These are phyloP conservation scores for Fusarium robinianum DNA, from an alignment of 2,329 filamentous ascomycete species.

Conservation along the genomic window DNA sequence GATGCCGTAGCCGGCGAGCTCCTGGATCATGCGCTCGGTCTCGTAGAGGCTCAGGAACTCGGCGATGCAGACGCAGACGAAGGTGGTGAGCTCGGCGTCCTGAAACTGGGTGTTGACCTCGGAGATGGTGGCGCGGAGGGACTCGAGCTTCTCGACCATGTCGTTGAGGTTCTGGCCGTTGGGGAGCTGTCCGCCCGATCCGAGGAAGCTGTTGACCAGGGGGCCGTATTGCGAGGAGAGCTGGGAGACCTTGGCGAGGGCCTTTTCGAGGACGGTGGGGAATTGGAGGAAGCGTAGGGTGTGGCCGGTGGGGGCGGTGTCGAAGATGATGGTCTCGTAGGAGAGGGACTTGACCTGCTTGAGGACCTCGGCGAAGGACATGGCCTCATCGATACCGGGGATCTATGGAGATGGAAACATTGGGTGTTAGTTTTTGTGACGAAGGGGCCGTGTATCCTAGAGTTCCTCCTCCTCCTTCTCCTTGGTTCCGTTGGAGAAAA, in stretches of 20 bases:
- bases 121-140: slow-evolving; percentile 85
- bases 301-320: slow-evolving; percentile 96
- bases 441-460: no score
- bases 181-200: slow-evolving; percentile 73
- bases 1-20: slow-evolving; percentile 89
- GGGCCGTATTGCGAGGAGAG: slow-evolving; percentile 93
- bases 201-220: slow-evolving; percentile 91
- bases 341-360: slow-evolving; percentile 99
- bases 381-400: slow-evolving; percentile 97
- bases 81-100: slow-evolving; percentile 91
- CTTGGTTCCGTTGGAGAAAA: neutral
- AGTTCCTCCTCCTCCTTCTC: no score
- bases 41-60: slow-evolving; percentile 97
- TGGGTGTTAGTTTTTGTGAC: slow-evolving; percentile 5
- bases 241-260: slow-evolving; percentile 94
- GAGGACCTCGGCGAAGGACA: slow-evolving; percentile 98
- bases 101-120: slow-evolving; percentile 99
- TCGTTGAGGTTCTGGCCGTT: slow-evolving; percentile 93
- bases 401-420: slow-evolving; percentile 66
- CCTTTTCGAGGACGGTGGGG: slow-evolving; percentile 96
- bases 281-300: slow-evolving; percentile 98
- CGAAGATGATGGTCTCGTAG: slow-evolving; percentile 99
- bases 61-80: slow-evolving; percentile 97
- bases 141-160: slow-evolving; percentile 92
- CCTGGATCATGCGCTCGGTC: slow-evolving; percentile 99